Percentiles rank a stretch among this genome's conserved stretches.
Evolutionary conservation across 179 eudicot genomes (phyloP).

Genomic region (Beta macrorhiza): DNA sequence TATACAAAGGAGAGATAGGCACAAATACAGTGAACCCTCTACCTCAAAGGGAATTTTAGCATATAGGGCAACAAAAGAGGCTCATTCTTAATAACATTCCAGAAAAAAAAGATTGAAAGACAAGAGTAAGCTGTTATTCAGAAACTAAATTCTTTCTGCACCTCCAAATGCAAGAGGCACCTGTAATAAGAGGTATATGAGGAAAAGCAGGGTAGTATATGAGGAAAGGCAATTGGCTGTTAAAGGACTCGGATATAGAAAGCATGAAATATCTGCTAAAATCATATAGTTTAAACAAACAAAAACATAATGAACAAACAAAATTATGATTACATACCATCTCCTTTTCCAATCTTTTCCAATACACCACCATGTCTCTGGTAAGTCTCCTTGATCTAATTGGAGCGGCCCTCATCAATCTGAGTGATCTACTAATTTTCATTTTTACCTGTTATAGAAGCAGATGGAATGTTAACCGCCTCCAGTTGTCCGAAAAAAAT

Average conservation of each 20-base stretch:
- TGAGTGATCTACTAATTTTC: conserved; percentile 86
- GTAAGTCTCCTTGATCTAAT: conserved; percentile 83
- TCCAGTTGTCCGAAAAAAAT: conserved; percentile 1
- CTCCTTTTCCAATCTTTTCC: conserved; percentile 97
- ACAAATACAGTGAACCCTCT: not conserved
- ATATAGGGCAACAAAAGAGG: not conserved
- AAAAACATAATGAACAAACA: conserved; percentile 5
- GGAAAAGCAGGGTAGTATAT: not conserved
- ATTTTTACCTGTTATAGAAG: conserved; percentile 65
- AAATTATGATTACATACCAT: conserved; percentile 54
- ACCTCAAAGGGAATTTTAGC: not conserved
- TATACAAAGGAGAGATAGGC: not conserved
- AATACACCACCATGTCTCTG: conserved; percentile 88
- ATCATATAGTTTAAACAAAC: not conserved
- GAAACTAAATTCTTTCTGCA: not conserved
- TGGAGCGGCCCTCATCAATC: conserved; percentile 76
- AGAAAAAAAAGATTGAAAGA: not conserved
- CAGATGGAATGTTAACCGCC: conserved; percentile 19
- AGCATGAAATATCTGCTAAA: too few relatives aligned
- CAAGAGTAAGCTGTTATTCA: not conserved
- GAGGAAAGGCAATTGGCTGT: not conserved
- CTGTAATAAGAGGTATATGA: not conserved
- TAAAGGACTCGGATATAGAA: conserved; percentile 9
- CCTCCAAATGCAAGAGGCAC: not conserved
- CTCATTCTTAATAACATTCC: not conserved